Conservation (phyloP, 352 stramenopile genomes). For the Pythium rhizo-oryzae region DNA sequence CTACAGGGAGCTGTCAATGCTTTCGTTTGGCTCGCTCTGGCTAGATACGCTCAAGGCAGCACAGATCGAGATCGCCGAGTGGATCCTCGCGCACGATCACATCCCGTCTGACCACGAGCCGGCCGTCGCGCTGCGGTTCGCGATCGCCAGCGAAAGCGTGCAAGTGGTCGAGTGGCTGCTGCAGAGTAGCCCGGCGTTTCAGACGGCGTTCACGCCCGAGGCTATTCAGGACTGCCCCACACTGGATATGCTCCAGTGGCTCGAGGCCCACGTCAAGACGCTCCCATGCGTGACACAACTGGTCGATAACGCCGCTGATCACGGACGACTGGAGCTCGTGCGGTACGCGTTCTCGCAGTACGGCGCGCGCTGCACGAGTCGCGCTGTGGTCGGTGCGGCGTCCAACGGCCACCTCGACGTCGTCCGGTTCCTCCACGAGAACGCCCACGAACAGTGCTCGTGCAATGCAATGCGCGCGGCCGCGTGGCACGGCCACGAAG, state of each 20-base stretch:
- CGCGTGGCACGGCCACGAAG: constrained; percentile 1
- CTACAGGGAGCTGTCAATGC: not conserved
- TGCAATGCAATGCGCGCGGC: constrained; percentile 1
- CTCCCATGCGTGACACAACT: not conserved
- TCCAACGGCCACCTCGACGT: constrained; percentile 17
- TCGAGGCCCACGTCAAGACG: not conserved
- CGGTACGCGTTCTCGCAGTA: constrained; percentile 4
- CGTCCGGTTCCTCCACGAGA: constrained; percentile 17
- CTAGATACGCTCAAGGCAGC: not conserved
- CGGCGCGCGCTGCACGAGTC: not conserved
- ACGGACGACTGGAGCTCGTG: constrained; percentile 4
- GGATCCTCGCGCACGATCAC: not conserved
- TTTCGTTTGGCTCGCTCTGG: not conserved
- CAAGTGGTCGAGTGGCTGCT: constrained; percentile 12
- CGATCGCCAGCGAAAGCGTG: not conserved
- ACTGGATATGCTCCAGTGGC: constrained; percentile 20
- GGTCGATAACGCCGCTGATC: not conserved
- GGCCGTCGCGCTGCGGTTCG: not conserved
- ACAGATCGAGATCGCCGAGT: not conserved
- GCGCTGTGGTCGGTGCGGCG: constrained; percentile 19
- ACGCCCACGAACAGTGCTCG: constrained; percentile 19
- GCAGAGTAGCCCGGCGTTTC: not conserved
- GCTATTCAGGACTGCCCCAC: not conserved
- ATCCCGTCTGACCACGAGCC: not conserved
- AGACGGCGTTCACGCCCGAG: not conserved